phyloP scores from a whole-genome alignment of 163 green algal species.

The Chloroidium sp. region DNA sequence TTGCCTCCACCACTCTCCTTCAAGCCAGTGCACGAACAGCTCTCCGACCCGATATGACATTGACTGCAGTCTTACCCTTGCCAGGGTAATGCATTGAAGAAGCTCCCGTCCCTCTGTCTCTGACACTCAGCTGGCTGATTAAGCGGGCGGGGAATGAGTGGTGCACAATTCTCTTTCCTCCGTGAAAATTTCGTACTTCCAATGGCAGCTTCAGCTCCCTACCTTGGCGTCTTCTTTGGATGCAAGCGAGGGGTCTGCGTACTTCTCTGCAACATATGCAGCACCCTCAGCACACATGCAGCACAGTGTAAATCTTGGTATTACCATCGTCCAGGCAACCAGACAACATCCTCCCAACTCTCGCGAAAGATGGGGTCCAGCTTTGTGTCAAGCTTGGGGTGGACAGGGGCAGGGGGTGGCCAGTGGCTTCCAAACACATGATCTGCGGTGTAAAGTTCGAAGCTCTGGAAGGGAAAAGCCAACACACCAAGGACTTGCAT shows the following conservation, averaged over 20 bases:
- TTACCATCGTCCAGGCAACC: not conserved
- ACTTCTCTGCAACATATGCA: conserved; percentile 7
- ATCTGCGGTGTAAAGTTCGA: no score
- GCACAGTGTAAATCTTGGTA: not conserved
- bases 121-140: not conserved
- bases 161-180: not conserved
- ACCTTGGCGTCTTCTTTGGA: conserved; percentile 6
- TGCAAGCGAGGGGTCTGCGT: not conserved
- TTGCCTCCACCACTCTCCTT: no score
- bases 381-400: not conserved
- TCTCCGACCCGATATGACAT: not conserved
- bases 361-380: not conserved
- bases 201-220: not conserved
- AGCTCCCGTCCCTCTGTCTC: not conserved
- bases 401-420: not conserved
- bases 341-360: not conserved
- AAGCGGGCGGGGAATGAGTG: not conserved
- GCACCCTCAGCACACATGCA: not conserved
- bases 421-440: not conserved
- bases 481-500: not conserved
- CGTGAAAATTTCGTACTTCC: not conserved
- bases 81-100: not conserved
- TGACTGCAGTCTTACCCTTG: not conserved
- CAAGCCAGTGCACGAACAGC: no score
- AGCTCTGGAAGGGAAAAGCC: no score